Evolutionary conservation across 2,329 filamentous ascomycete species (phyloP), one percentile per base, ranked within the genome.

Genomic region (Hypoxylon sp.): DNA sequence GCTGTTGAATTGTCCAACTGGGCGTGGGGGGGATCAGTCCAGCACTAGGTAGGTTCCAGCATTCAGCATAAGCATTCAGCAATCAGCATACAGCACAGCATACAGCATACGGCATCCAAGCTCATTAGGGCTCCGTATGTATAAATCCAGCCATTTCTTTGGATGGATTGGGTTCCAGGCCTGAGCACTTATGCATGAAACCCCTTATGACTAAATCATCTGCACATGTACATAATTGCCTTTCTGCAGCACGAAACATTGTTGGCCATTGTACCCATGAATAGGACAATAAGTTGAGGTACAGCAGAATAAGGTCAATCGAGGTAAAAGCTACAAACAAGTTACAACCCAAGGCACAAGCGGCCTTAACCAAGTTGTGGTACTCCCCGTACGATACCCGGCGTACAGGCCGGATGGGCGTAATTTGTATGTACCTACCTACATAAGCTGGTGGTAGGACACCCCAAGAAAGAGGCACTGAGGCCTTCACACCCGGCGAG

Each of bases 141-240:
- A 32, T n/a, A 44, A 14, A 26, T 4, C 28, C 9, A 18, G 24
- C 26, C 9, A 16, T 32, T 26, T 42, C 9, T 24, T 33, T 45
- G 16, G 36, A 44, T 42, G 33, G 50, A 49, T 50, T 49, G 20
- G 20, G 44, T 32, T 44, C 44, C 11, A 44, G 26, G 36, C 26
- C 30, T 48, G 20, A 5, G 7, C 24, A 14, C 28, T 14, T 32
- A 50, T 59, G 48, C 48, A 52, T 9, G 26, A 55, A 55, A 38
- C 33, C 30, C 18, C 33, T 24, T 48, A 55, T 53, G 50, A 54
- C 42, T 48, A 24, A 32, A 61, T 54, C 57, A 54, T 28, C 40
- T 61, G 45, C 33, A 28, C 48, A 46, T 46, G 32, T 18, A n/a
- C 18, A 55, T 26, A 26, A 3, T 50, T 22, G 40, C 16, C 9